Base-by-base conservation (phyloP, 2,329 filamentous ascomycete species). In the Chalaropsis ovoidea region DNA sequence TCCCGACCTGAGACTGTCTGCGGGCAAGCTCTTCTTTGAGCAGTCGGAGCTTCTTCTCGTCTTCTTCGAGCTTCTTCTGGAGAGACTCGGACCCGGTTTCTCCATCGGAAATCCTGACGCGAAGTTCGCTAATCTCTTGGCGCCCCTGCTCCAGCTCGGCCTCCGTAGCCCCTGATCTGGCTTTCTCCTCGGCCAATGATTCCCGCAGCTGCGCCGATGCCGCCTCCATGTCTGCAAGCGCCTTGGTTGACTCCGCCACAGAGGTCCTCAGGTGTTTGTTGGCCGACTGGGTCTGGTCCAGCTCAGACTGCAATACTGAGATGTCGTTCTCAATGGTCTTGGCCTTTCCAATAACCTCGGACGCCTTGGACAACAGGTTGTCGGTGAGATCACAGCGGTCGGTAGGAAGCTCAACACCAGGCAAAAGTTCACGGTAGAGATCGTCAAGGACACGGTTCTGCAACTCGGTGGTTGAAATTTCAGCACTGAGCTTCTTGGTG, bases 31-130 rank as follows among this genome's bases (percentile, higher is more conserved):
- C 84, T 70, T 89, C 83, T 1, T 84, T 82, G 35, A 95, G 76
- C 13, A 79, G 80, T 24, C 82, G 81, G 3, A 89, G 82, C 73
- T 85, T 89, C 67, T 78, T 79, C 74, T 95, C 90, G 71, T 91
- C 87, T 66, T 90, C 88, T 52, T 86, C 84, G 2, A 95, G 80
- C 65, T 86, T 83, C 74, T 86, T 87, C 65, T 88, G 85, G 65
- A 96, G 76, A 35, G 84, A 85, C 74, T 92, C 89, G 0, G 90
- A 91, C 4, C 90, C 90, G 2, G 86, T 91, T 74, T 94, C 90
- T 17, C 90, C 91, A 69, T 92, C 88, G 0, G 88, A 84, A 72
- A 95, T 86, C 73, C 87, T 88, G 17, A 79, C 78, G 66, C 89
- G 84, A 24, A 95, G 77, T 35, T 82, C 78, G 66, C 81, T 82